Evolutionary conservation across 148 eudicot species (phyloP), one percentile per base, ranked within the genome.

Genomic region (Vaccinium vitisidaea): DNA sequence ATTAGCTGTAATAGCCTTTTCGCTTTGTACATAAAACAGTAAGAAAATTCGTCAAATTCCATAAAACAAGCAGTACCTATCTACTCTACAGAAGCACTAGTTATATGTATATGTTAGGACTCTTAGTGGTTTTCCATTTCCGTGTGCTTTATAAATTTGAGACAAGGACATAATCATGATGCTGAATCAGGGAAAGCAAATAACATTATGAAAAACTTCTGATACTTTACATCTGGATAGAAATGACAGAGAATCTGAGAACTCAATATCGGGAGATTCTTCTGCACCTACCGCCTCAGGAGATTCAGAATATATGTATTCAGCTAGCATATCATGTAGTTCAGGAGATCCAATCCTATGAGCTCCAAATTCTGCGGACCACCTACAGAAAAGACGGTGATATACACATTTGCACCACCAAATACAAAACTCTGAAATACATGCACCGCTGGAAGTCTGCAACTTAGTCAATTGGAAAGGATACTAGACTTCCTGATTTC

Each of bases 271-370:
- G 1, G 50, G 12, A 83, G 75, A 81, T 76, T 27, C 21, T 48
- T 25, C 21, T 25, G 73, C 71, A 91, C 91, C 80, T 93, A 96
- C 99, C 94, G 88, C 91, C 84, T 96, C 99, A 89, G 94, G 95
- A 81, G 96, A 94, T 85, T 96, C 97, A 43, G 97, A 93, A 88
- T 93, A 96, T 76, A 94, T 85, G 84, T 96, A 96, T 77, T 96
- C 98, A 27, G 95, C 99, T 83, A 96, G 90, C 99, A 96, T 94
- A 81, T 92, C 93, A 86, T 96, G 98, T 77, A 96, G 86, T 75
- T 96, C 95, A 25, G 91, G 96, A 75, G 97, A 89, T 75, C 99
- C 99, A 85, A 85, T 84, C 89, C 79, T 94, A 70, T 84, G 88
- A 75, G 93, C 86, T 87, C 99, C 99, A 83, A 86, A 92, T 86